Conservation (phyloP, 2,329 filamentous ascomycete genomes). For the Ophiobolus disseminans region DNA sequence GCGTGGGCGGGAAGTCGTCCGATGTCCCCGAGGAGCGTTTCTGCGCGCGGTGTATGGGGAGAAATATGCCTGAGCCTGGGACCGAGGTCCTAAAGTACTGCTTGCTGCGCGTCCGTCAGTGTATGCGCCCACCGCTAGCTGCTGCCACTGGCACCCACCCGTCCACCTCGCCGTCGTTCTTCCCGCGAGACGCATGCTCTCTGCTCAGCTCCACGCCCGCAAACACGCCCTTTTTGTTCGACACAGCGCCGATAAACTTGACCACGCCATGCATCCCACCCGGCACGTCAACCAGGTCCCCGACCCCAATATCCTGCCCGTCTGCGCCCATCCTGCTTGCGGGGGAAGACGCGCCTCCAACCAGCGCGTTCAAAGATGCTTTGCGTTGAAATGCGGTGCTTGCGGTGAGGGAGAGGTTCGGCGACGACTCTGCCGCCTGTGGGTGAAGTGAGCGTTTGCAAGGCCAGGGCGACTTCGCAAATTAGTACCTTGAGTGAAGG, state of each 20-base stretch:
- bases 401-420: constrained; percentile 50
- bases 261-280: constrained; percentile 91
- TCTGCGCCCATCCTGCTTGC: constrained; percentile 54
- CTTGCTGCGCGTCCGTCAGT: constrained; percentile 48
- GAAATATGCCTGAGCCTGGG: constrained; percentile 88
- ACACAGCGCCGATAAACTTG: constrained; percentile 85
- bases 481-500: constrained; percentile 44
- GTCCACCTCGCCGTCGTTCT: constrained; percentile 96
- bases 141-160: constrained; percentile 67
- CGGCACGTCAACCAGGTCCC: constrained; percentile 88
- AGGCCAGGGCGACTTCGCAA: constrained; percentile 28
- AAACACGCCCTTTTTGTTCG: constrained; percentile 89
- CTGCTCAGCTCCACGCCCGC: constrained; percentile 87
- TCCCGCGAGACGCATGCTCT: constrained; percentile 82
- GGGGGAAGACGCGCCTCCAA: constrained; percentile 54
- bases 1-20: constrained; percentile 68
- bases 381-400: constrained; percentile 68
- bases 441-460: background rate
- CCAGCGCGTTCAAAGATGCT: constrained; percentile 73
- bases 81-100: constrained; percentile 82
- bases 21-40: constrained; percentile 68
- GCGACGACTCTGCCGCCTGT: constrained; percentile 48
- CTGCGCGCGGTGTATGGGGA: constrained; percentile 81
- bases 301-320: constrained; percentile 68
- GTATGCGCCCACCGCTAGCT: background rate